These are phyloP conservation scores for Dactylis glomerata DNA, from an alignment of 176 grass and related monocot species.

Conservation along the genomic window DNA sequence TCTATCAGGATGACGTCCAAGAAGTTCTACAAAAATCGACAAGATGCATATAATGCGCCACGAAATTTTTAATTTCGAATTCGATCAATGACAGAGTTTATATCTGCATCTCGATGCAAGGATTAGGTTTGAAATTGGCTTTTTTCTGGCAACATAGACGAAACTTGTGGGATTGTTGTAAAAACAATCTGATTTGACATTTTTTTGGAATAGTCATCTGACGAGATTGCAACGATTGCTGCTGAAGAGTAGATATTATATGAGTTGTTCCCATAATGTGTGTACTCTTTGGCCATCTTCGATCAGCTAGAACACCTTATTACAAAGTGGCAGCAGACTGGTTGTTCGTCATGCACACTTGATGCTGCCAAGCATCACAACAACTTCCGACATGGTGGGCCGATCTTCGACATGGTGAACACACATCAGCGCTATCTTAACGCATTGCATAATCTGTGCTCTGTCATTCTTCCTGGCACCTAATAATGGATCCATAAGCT, in stretches of 20 bases:
- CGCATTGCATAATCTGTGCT: constrained; percentile 10
- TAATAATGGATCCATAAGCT: constrained; percentile 29
- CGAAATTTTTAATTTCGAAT: background rate
- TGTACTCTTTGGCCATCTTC: background rate
- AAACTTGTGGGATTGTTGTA: background rate
- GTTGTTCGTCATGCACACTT: background rate
- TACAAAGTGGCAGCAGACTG: background rate
- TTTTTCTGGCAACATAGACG: background rate
- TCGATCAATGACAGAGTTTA: background rate
- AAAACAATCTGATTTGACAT: background rate
- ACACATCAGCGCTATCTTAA: constrained; percentile 8
- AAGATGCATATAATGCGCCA: background rate
- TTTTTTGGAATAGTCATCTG: background rate
- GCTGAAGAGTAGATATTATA: background rate
- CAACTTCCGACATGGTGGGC: constrained; percentile 33
- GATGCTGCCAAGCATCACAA: background rate
- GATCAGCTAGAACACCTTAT: background rate
- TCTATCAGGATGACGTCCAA: background rate
- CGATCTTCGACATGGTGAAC: background rate
- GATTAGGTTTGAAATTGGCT: background rate
- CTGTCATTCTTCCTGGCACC: background rate
- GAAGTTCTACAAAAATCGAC: background rate
- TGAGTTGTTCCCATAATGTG: background rate
- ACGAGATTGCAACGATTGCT: background rate
- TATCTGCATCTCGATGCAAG: background rate